Conservation (phyloP, 2,329 filamentous ascomycete species). For the Colletotrichum filicis region DNA sequence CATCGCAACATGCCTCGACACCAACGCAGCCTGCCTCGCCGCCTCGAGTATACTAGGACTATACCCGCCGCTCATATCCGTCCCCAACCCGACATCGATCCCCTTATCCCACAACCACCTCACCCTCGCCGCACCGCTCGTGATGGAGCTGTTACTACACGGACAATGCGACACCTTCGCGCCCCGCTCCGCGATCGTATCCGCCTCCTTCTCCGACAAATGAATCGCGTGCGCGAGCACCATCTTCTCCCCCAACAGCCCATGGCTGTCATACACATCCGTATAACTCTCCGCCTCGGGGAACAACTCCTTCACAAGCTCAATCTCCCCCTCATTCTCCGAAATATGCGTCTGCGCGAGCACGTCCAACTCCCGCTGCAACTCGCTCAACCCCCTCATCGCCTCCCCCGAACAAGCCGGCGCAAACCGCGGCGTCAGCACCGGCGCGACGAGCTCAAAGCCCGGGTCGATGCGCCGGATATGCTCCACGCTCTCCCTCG, state of each 20-base stretch:
- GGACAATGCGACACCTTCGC: constrained; percentile 87
- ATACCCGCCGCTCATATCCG: constrained; percentile 91
- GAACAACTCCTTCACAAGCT: constrained; percentile 77
- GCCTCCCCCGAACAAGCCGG: constrained; percentile 68
- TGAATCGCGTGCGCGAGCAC: constrained; percentile 90
- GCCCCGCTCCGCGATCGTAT: constrained; percentile 68
- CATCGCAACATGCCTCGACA: constrained; percentile 78
- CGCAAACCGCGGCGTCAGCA: constrained; percentile 81
- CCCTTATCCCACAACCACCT: constrained; percentile 79
- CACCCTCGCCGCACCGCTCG: constrained; percentile 81
- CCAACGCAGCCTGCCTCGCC: constrained; percentile 83
- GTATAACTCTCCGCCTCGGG: constrained; percentile 74
- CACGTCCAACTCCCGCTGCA: constrained; percentile 72
- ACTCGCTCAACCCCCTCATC: constrained; percentile 65
- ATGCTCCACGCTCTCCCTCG: constrained; percentile 71
- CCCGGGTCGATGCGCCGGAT: constrained; percentile 74
- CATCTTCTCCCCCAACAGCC: constrained; percentile 76
- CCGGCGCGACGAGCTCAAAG: constrained; percentile 75
- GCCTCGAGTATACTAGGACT: constrained; percentile 83
- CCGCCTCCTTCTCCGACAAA: constrained; percentile 73
- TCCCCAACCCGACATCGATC: constrained; percentile 86
- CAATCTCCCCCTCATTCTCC: constrained; percentile 81
- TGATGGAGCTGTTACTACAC: constrained; percentile 84
- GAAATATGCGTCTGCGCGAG: constrained; percentile 91
- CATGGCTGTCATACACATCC: constrained; percentile 79